These are phyloP conservation scores for Nidularia sp. DNA, from an alignment of 768 basidiomycete species.

Conservation along the genomic window DNA sequence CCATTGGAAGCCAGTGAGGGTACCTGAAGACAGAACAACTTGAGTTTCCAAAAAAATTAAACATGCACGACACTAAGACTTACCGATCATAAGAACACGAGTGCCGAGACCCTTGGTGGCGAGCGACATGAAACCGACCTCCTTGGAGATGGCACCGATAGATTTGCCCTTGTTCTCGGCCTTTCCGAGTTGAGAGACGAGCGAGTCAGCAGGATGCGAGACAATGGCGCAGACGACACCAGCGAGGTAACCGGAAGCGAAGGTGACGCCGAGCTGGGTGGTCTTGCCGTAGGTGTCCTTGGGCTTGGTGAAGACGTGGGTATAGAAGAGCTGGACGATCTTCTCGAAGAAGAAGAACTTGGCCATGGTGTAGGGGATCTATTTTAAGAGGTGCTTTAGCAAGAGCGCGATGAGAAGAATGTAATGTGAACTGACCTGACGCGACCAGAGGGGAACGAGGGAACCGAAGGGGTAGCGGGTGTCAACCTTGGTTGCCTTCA, in stretches of 20 bases:
- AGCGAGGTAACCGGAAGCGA: slow-evolving; percentile 89
- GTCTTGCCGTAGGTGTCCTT: slow-evolving; percentile 76
- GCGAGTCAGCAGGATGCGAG: slow-evolving; percentile 92
- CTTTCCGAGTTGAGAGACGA: slow-evolving; percentile 94
- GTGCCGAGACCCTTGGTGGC: slow-evolving; percentile 87
- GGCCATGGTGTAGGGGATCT: slow-evolving; percentile 99
- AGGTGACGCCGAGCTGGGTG: slow-evolving; percentile 87
- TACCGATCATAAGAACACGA: slow-evolving; percentile 81
- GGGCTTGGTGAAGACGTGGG: slow-evolving; percentile 76
- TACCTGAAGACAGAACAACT: slow-evolving; percentile 21
- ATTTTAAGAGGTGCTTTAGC: background rate
- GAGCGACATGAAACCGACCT: slow-evolving; percentile 61
- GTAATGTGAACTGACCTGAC: slow-evolving; percentile 52
- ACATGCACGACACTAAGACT: slow-evolving; percentile 18
- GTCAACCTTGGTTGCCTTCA: slow-evolving; percentile 61
- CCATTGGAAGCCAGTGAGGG: slow-evolving; percentile 80
- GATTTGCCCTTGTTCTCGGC: slow-evolving; percentile 79
- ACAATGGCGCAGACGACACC: slow-evolving; percentile 96
- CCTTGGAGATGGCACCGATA: slow-evolving; percentile 63
- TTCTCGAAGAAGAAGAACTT: slow-evolving; percentile 97
- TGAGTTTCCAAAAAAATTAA: background rate
- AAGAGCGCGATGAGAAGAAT: background rate
- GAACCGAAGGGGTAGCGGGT: slow-evolving; percentile 87
- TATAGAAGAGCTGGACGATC: slow-evolving; percentile 85
- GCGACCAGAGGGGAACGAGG: slow-evolving; percentile 82